These are phyloP conservation scores for Colletotrichum tanaceti DNA, from an alignment of 2,329 filamentous ascomycete genomes.

Conservation along the genomic window DNA sequence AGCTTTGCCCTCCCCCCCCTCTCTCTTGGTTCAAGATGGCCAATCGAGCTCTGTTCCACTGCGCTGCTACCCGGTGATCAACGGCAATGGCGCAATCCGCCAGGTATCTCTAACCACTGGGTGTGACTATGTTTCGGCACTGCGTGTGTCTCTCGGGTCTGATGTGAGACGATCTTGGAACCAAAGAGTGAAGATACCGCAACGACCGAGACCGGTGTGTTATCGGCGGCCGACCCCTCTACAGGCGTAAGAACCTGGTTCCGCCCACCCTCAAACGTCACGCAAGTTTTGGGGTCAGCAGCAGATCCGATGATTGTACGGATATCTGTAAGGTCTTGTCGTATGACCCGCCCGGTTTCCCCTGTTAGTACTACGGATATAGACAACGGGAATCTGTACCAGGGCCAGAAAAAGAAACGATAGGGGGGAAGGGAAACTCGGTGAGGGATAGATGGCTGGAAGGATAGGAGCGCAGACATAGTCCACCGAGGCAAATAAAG, in stretches of 20 bases:
- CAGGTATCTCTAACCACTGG: neutral
- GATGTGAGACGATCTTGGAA: constrained; percentile 22
- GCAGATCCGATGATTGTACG: neutral
- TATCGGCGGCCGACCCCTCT: neutral
- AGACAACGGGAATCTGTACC: neutral
- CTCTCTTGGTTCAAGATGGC: neutral
- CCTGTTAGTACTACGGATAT: too few species aligned
- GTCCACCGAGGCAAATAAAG: constrained; percentile 26
- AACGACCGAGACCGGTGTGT: constrained; percentile 32
- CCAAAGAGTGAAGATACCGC: neutral
- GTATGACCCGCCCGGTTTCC: constrained; percentile 12
- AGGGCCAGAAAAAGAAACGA: neutral
- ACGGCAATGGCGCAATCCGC: neutral
- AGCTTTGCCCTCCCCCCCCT: neutral
- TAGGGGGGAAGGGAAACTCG: constrained; percentile 11
- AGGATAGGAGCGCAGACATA: constrained; percentile 9
- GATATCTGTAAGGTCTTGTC: constrained; percentile 2
- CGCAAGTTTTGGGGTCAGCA: neutral
- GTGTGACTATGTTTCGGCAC: constrained; percentile 6
- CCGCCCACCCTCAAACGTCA: constrained; percentile 4
- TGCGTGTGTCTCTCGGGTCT: constrained; percentile 13
- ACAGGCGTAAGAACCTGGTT: constrained; percentile 9
- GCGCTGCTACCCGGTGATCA: neutral
- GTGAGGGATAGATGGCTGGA: constrained; percentile 21
- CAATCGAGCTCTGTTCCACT: neutral